Conservation (phyloP, 768 basidiomycete genomes). For the Cyclocybe cylindracea region DNA sequence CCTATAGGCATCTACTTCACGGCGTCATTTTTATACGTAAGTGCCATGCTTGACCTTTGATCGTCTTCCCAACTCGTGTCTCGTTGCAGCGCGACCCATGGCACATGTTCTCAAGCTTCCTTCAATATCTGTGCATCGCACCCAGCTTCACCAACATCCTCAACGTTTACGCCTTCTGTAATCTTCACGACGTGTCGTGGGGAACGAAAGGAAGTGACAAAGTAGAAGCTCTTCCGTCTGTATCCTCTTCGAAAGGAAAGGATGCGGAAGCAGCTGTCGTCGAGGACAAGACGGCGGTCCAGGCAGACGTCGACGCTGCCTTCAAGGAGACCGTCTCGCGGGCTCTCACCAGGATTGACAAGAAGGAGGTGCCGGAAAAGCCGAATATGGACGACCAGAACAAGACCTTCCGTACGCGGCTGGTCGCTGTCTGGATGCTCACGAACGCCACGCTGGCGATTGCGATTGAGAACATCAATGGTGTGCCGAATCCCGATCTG, state of each 20-base stretch:
- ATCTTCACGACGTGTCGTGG: conserved; percentile 93
- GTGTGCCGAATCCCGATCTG: conserved; percentile 43
- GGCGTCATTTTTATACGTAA: conserved; percentile 83
- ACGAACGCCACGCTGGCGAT: conserved; percentile 70
- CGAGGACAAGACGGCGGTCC: conserved; percentile 79
- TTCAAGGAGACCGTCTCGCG: conserved; percentile 93
- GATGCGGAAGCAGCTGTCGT: conserved; percentile 77
- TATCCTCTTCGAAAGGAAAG: conserved; percentile 81
- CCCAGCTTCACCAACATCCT: conserved; percentile 94
- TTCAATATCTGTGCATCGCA: conserved; percentile 88
- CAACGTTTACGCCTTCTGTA: conserved; percentile 97
- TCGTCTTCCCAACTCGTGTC: neutral
- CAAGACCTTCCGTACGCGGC: conserved; percentile 89
- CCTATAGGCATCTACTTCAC: conserved; percentile 72
- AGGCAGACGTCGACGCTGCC: conserved; percentile 86
- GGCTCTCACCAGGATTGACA: conserved; percentile 73
- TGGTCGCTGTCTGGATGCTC: conserved; percentile 82
- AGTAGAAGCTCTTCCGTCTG: conserved; percentile 86
- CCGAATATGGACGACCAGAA: conserved; percentile 89
- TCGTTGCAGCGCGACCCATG: conserved; percentile 82
- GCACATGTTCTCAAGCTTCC: conserved; percentile 96
- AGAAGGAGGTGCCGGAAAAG: conserved; percentile 69
- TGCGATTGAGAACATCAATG: conserved; percentile 75
- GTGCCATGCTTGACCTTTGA: conserved; percentile 27
- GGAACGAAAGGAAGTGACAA: conserved; percentile 96